Evolutionary conservation across 768 basidiomycete genomes (phyloP).

Genomic region (Tylopilus sp.): DNA sequence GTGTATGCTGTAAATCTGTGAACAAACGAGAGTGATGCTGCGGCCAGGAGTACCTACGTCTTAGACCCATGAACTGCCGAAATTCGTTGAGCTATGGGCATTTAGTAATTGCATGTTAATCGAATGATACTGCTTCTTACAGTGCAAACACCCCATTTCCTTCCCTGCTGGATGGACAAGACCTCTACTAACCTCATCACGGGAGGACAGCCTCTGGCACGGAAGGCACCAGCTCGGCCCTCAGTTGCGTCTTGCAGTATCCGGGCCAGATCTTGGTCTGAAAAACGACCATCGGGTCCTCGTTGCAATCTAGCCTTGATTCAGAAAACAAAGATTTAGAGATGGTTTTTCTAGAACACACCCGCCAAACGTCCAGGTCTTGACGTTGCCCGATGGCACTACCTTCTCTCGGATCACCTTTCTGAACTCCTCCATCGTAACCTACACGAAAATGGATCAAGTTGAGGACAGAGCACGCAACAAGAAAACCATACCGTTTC

Average conservation of each 20-base stretch:
- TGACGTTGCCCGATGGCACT: no score
- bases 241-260: slow-evolving; percentile 63
- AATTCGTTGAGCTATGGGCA: slow-evolving; percentile 60
- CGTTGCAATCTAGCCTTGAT: slow-evolving; percentile 53
- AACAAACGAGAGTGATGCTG: neutral
- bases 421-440: no score
- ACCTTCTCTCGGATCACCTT: no score
- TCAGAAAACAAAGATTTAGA: no score
- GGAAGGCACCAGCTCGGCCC: slow-evolving; percentile 56
- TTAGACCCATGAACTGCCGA: slow-evolving; percentile 65
- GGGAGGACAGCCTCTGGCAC: slow-evolving; percentile 64
- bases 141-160: slow-evolving; percentile 70
- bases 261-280: slow-evolving; percentile 57
- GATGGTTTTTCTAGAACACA: no score
- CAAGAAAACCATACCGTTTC: no score
- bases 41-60: slow-evolving; percentile 41
- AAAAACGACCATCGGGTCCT: slow-evolving; percentile 50
- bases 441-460: no score
- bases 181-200: slow-evolving; percentile 66
- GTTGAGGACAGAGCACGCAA: no score
- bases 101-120: no score
- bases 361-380: no score
- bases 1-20: slow-evolving; percentile 46
- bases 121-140: no score
- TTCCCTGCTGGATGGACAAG: slow-evolving; percentile 61